phyloP scores from a whole-genome alignment of 768 basidiomycete genomes.

The Pisolithus marmoratus region DNA sequence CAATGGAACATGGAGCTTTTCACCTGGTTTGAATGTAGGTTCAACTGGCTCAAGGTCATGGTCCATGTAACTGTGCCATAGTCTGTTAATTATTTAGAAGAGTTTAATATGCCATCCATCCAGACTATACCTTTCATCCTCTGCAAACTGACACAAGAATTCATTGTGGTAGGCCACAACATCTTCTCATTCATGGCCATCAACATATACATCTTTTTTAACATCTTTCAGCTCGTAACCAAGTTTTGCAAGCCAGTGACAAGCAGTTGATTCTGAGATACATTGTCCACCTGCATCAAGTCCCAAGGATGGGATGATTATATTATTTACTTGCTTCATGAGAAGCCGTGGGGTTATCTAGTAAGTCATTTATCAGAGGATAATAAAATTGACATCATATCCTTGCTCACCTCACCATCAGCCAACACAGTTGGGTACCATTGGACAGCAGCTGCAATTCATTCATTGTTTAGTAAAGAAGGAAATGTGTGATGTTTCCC shows the following conservation, averaged over 20 bases:
- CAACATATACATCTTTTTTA: conserved; percentile 21
- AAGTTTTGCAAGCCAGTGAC: conserved; percentile 29
- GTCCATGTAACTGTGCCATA: conserved; percentile 5
- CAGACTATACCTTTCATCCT: conserved; percentile 3
- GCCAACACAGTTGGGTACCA: neutral
- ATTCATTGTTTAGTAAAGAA: conserved; percentile 3
- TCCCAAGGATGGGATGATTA: conserved; percentile 3
- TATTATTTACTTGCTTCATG: conserved; percentile 1
- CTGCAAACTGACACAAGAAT: conserved; percentile 1
- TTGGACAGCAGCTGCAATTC: neutral
- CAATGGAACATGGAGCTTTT: conserved; percentile 12
- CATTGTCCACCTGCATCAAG: neutral
- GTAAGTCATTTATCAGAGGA: neutral
- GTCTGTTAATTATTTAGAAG: neutral
- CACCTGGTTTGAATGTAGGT: conserved; percentile 9
- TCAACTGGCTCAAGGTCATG: conserved; percentile 5
- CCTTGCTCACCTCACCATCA: neutral
- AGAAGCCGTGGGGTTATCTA: neutral
- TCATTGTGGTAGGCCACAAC: conserved; percentile 13
- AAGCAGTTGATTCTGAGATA: conserved; percentile 24
- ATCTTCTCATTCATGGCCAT: conserved; percentile 22
- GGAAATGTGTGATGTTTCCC: conserved; percentile 3
- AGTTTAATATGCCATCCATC: too few relatives aligned
- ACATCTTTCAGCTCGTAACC: conserved; percentile 19
- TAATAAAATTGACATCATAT: too few relatives aligned